Base-by-base conservation (phyloP, 805 yeast genomes). In the Kodamaea laetipori region DNA sequence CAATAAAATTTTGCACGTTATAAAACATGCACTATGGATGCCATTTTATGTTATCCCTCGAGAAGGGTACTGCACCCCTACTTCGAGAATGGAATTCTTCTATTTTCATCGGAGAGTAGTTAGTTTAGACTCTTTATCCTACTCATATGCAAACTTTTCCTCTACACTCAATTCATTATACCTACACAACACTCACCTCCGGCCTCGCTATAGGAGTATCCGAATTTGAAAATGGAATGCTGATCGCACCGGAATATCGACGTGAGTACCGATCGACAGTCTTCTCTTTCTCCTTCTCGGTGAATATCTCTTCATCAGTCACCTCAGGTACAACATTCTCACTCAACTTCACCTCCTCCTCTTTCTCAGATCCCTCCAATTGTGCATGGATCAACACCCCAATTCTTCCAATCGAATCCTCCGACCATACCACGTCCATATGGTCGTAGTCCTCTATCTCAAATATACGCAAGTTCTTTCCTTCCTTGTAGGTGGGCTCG, bases 351-450 rank as follows among this genome's bases (percentile, higher is more conserved):
- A 9, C n/a, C 6, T 16, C 12, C 32, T 24, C 13, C 13, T 33
- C 24, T 24, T 17, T 24, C 39, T 13, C 12, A 18, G n/a, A 33
- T 8, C 4, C 37, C 37, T 4, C 16, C 19, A 18, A 40, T 18
- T 15, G 16, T 18, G 16, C 38, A 24, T 33, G 32, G 7, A 40
- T 33, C 11, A 40, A 11, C 12, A 61, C 63, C 1, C 95, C 96
- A 15, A 92, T 77, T 34, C 72, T 74, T 3, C 78, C 80, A 19
- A 78, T 71, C 1, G 82, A 82, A 57, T 87, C 90, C 55, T 77
- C 81, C 0, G 97, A 92, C 99, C 99, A 92, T 10, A 90, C 69
- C 0, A 90, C 96, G 63, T 92, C 99, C 41, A 92, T 66, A 63
- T 92, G 99, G 12, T 90, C 80, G 60, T 92, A 92, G 7, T 73